Evolutionary conservation across 192 early-diverging fungal genomes (phyloP).

Genomic region (Gamsiella multidivaricata): DNA sequence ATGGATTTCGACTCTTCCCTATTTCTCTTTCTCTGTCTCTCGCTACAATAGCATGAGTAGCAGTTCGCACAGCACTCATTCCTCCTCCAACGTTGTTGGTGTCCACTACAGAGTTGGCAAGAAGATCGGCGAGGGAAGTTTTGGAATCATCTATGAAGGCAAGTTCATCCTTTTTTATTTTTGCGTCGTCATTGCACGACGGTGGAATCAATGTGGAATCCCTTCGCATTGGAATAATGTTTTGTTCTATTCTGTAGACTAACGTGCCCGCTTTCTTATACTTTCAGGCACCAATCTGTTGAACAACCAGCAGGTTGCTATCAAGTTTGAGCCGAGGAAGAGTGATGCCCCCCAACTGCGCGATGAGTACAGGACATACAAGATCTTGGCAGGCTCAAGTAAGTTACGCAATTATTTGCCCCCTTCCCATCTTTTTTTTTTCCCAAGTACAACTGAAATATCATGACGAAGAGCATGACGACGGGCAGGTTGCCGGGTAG

Average conservation of each 20-base stretch:
- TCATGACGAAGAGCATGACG: background rate
- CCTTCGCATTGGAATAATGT: background rate
- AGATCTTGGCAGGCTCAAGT: slow-evolving; percentile 84
- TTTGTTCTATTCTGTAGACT: background rate
- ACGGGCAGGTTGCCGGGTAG: background rate
- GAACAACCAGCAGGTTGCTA: slow-evolving; percentile 92
- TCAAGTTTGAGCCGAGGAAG: slow-evolving; percentile 97
- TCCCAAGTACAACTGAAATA: background rate
- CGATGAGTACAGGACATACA: slow-evolving; percentile 96
- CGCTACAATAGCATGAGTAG: slow-evolving; percentile 26
- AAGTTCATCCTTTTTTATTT: slow-evolving; percentile 8
- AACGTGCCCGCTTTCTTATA: slow-evolving; percentile 1
- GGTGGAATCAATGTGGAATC: no score
- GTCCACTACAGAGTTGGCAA: slow-evolving; percentile 95
- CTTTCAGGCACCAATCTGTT: slow-evolving; percentile 84
- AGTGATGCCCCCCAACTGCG: slow-evolving; percentile 95
- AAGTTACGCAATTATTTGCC: slow-evolving; percentile 33
- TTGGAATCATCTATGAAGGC: slow-evolving; percentile 99
- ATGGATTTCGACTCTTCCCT: no score
- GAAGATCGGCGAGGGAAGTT: slow-evolving; percentile 97
- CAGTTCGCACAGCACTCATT: slow-evolving; percentile 55
- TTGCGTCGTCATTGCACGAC: background rate
- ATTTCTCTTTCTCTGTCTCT: background rate
- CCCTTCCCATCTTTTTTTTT: background rate
- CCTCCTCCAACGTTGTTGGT: slow-evolving; percentile 86